phyloP scores from a whole-genome alignment of 768 basidiomycete genomes.

The Leccinum obscurum region DNA sequence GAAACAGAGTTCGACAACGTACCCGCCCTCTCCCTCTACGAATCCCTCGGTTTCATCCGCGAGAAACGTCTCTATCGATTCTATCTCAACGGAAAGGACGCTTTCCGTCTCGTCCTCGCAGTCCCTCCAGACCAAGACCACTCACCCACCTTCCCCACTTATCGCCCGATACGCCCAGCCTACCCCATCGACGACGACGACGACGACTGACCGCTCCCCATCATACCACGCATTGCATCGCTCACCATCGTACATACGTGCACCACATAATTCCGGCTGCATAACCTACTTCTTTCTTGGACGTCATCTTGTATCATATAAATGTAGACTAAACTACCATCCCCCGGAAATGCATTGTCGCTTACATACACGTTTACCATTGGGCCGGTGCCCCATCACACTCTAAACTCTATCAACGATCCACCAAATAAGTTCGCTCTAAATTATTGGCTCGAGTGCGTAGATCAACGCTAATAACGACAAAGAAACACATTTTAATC shows the following conservation, averaged over 20 bases:
- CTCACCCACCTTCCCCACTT: constrained; percentile 10
- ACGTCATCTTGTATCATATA: constrained; percentile 7
- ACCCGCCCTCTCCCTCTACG: constrained; percentile 86
- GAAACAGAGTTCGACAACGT: constrained; percentile 96
- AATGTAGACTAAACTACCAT: constrained; percentile 11
- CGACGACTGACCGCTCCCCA: constrained; percentile 13
- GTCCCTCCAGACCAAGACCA: constrained; percentile 43
- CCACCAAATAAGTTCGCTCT: constrained; percentile 12
- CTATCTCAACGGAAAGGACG: constrained; percentile 97
- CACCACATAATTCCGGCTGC: constrained; percentile 9
- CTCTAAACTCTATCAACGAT: constrained; percentile 1
- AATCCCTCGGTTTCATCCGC: constrained; percentile 89
- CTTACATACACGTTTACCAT: no score
- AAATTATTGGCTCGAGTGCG: constrained; percentile 12
- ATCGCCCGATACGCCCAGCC: constrained; percentile 19
- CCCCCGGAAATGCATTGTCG: not conserved
- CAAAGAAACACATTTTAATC: constrained; percentile 2
- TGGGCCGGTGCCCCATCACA: not conserved
- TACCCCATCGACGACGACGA: constrained; percentile 30
- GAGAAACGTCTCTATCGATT: constrained; percentile 95
- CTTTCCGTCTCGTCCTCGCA: constrained; percentile 77
- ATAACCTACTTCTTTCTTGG: constrained; percentile 6
- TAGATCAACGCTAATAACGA: constrained; percentile 13
- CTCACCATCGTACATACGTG: constrained; percentile 13
- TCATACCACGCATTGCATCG: constrained; percentile 18